These are phyloP conservation scores for Aschersonia sp. DNA, from an alignment of 2,329 filamentous ascomycete species.

Conservation along the genomic window DNA sequence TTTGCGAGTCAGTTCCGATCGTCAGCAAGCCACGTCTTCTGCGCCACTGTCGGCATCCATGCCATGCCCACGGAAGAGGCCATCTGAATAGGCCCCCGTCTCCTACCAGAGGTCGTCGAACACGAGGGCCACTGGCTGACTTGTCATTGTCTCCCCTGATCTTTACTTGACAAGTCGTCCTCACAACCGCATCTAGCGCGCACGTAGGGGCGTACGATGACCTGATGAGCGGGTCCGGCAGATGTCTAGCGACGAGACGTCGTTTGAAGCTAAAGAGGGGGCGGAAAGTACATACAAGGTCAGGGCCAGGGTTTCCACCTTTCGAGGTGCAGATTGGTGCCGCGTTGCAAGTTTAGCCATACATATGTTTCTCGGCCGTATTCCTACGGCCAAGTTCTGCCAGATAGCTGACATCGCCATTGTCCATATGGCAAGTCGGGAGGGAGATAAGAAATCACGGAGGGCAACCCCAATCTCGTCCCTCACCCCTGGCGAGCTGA, in stretches of 20 bases:
- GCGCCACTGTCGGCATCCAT: not conserved
- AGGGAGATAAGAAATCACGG: not conserved
- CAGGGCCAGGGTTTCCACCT: not conserved
- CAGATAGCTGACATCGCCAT: not conserved
- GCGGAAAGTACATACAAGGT: not conserved
- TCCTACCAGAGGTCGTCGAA: not conserved
- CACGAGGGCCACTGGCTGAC: not conserved
- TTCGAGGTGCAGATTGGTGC: no score
- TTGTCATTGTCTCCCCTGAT: not conserved
- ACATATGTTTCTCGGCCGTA: not conserved
- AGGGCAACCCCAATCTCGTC: not conserved
- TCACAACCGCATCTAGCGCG: not conserved
- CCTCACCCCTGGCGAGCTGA: not conserved
- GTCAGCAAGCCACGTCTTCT: not conserved
- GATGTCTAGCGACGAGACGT: not conserved
- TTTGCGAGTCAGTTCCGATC: not conserved
- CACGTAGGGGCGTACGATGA: not conserved
- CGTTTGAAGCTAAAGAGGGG: slow-evolving; percentile 1
- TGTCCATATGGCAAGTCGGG: not conserved
- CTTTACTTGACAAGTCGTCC: not conserved
- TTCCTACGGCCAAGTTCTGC: not conserved
- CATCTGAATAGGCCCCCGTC: no score
- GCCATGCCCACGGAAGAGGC: no score
- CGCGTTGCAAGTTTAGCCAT: no score
- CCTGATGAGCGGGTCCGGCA: not conserved